phyloP scores from a whole-genome alignment of 441 rosid species.

The Jatropha multifida region DNA sequence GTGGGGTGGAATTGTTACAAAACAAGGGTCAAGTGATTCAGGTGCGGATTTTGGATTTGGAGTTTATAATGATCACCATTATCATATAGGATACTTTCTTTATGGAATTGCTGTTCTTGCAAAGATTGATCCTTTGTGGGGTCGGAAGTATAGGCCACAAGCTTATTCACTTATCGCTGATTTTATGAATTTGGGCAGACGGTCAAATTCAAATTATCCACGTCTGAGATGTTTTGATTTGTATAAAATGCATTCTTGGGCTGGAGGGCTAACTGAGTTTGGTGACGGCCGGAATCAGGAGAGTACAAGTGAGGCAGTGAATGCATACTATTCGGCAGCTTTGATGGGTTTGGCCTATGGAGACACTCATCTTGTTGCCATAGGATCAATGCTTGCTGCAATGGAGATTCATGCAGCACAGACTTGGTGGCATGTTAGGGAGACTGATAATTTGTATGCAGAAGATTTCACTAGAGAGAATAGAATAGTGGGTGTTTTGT shows the following conservation, averaged over 20 bases:
- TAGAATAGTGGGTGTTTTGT: constrained; percentile 83
- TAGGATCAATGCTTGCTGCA: constrained; percentile 65
- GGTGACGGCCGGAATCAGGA: constrained; percentile 89
- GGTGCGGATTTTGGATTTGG: constrained; percentile 95
- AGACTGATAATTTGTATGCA: constrained; percentile 54
- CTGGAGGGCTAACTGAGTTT: constrained; percentile 87
- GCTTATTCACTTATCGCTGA: constrained; percentile 88
- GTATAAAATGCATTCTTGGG: constrained; percentile 94
- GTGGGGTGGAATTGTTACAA: constrained; percentile 91
- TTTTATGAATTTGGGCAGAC: constrained; percentile 68
- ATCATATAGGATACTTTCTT: constrained; percentile 84
- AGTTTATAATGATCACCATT: constrained; percentile 79
- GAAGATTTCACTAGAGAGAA: constrained; percentile 71
- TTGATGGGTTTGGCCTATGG: constrained; percentile 91
- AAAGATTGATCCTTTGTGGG: constrained; percentile 86
- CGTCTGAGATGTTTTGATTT: constrained; percentile 86
- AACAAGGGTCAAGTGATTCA: constrained; percentile 60
- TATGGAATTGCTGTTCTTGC: constrained; percentile 85
- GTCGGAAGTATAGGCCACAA: constrained; percentile 73
- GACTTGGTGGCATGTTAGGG: constrained; percentile 91
- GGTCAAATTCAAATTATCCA: constrained; percentile 51
- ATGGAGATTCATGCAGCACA: constrained; percentile 90
- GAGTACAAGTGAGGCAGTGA: constrained; percentile 93
- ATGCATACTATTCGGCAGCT: constrained; percentile 87
- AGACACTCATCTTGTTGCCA: constrained; percentile 68